A percentile compares a stretch with the other conserved stretches of the same genome.
Evolutionary conservation across 352 stramenopile genomes (phyloP).

Genomic region (Phytophthora pinifolia): DNA sequence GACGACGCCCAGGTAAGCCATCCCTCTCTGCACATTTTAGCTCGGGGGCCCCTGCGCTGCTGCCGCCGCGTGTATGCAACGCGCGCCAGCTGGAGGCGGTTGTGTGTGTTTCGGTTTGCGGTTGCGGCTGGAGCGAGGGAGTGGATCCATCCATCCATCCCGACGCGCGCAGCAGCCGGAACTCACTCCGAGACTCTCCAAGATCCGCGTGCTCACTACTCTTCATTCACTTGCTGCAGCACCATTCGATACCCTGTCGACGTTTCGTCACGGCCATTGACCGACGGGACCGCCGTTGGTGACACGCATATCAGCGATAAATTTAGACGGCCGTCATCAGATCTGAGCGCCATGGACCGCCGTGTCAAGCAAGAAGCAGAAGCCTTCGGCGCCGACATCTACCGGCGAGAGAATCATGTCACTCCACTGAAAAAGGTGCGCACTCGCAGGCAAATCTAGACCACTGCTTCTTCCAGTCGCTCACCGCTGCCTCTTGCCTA

Average conservation of each 20-base stretch:
- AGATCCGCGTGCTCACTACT: slow-evolving; percentile 25
- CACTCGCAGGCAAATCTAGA: neutral
- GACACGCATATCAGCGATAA: slow-evolving; percentile 25
- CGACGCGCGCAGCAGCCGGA: slow-evolving; percentile 6
- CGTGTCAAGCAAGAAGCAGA: slow-evolving; percentile 23
- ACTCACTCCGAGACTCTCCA: slow-evolving; percentile 25
- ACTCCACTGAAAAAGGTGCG: slow-evolving; percentile 41
- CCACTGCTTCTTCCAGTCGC: slow-evolving; percentile 2
- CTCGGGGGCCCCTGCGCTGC: neutral
- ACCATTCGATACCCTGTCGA: neutral
- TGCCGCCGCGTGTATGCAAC: slow-evolving; percentile 24
- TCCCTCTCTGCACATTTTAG: slow-evolving; percentile 3
- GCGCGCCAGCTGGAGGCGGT: slow-evolving; percentile 23
- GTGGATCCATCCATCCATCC: slow-evolving; percentile 37
- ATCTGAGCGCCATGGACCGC: slow-evolving; percentile 25
- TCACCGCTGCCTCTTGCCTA: slow-evolving; percentile 25
- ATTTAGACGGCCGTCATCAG: slow-evolving; percentile 22
- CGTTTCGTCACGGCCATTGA: slow-evolving; percentile 30
- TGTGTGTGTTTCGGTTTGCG: slow-evolving; percentile 28
- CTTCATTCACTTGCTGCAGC: neutral
- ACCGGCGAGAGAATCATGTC: slow-evolving; percentile 17
- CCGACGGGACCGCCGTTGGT: slow-evolving; percentile 16
- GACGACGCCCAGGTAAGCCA: slow-evolving; percentile 24
- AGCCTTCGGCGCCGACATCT: slow-evolving; percentile 32
- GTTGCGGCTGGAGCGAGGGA: slow-evolving; percentile 15